Percentiles rank a stretch among this genome's conserved stretches.
phyloP scores from a whole-genome alignment of 2,329 filamentous ascomycete species.

The Pseudocercospora crystallina region DNA sequence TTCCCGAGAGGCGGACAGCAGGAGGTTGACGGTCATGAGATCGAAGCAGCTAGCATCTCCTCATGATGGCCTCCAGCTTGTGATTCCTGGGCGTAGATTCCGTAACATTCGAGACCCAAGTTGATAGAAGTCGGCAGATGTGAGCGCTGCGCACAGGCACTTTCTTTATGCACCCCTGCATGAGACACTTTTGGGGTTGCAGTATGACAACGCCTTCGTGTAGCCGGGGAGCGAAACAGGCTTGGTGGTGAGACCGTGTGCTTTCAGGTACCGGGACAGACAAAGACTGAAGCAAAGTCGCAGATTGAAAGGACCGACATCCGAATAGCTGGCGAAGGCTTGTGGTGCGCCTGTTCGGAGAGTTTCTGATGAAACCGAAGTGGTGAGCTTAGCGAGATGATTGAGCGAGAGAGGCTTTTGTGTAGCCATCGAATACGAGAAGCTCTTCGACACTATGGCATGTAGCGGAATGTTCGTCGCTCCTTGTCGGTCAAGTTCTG shows the following conservation, averaged over 20 bases:
- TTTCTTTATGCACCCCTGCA: conserved; percentile 11
- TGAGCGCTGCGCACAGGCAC: too few relatives aligned
- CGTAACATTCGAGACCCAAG: too few relatives aligned
- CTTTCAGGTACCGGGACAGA: conserved; percentile 1
- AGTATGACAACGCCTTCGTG: conserved; percentile 2
- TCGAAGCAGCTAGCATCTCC: too few relatives aligned
- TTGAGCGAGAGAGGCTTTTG: background rate
- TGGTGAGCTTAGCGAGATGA: too few relatives aligned
- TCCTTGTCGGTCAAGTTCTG: background rate
- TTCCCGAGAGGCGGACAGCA: too few relatives aligned
- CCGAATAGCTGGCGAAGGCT: background rate
- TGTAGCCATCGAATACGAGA: background rate
- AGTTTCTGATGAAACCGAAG: background rate
- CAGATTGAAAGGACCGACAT: background rate
- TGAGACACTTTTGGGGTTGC: conserved; percentile 7
- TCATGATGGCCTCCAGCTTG: too few relatives aligned
- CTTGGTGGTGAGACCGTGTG: background rate
- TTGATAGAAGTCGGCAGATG: too few relatives aligned
- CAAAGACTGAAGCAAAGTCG: background rate
- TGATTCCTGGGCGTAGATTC: too few relatives aligned
- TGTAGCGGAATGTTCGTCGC: conserved; percentile 3
- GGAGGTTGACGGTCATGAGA: too few relatives aligned
- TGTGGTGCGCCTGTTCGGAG: background rate
- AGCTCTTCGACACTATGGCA: background rate
- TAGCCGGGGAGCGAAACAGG: background rate